Percentiles rank a stretch among this genome's conserved stretches.
phyloP scores from a whole-genome alignment of 768 basidiomycete genomes.

The Russula brevipes region DNA sequence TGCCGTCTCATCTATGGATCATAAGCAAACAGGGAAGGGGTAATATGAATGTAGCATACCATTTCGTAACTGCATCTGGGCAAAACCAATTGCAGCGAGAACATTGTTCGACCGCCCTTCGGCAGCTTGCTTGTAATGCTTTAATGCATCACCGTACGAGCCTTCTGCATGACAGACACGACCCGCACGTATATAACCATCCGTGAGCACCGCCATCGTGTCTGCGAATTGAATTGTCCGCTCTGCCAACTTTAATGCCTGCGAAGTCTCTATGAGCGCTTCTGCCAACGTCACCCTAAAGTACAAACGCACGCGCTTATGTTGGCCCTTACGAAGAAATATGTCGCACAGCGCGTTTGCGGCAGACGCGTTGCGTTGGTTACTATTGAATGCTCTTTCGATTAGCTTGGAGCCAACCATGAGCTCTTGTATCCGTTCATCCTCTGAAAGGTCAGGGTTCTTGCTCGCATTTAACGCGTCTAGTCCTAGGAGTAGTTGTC shows the following conservation, averaged over 20 bases:
- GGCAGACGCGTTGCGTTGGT: constrained; percentile 72
- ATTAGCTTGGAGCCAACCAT: constrained; percentile 62
- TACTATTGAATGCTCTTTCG: constrained; percentile 74
- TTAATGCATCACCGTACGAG: constrained; percentile 54
- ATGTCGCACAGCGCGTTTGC: constrained; percentile 80
- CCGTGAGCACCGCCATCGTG: constrained; percentile 75
- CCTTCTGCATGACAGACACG: constrained; percentile 75
- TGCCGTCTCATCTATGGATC: constrained; percentile 61
- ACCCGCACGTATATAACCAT: constrained; percentile 80
- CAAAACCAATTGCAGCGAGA: constrained; percentile 76
- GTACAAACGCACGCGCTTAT: constrained; percentile 46
- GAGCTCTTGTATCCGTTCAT: constrained; percentile 58
- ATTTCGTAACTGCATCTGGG: constrained; percentile 80
- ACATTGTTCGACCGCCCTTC: constrained; percentile 70
- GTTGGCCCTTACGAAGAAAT: constrained; percentile 65
- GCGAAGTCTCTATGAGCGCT: constrained; percentile 2
- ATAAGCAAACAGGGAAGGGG: background rate
- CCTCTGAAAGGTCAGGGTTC: constrained; percentile 54
- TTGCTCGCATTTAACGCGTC: constrained; percentile 86
- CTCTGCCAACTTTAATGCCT: constrained; percentile 92
- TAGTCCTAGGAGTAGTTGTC: constrained; percentile 77
- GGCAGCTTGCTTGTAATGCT: constrained; percentile 61
- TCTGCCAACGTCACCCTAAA: background rate
- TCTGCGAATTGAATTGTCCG: constrained; percentile 93
- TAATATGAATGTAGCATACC: constrained; percentile 42